Evolutionary conservation across 257 asterid genomes (phyloP).

Genomic region (Salvia rosmarinus): DNA sequence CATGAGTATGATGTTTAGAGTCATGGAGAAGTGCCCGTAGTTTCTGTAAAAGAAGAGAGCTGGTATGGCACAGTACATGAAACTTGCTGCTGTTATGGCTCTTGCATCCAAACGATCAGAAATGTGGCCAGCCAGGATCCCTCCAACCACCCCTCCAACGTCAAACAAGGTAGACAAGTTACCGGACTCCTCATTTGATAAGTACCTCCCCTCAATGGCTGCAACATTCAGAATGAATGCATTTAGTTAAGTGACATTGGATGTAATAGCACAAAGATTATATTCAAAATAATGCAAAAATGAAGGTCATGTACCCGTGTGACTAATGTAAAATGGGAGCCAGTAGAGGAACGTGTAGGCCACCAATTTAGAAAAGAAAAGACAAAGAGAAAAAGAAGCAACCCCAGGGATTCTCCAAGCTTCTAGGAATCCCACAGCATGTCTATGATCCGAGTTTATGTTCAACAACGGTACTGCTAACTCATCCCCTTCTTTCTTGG

Average conservation of each 20-base stretch:
- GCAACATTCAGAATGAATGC: slow-evolving; percentile 36
- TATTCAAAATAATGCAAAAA: not conserved
- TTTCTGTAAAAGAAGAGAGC: slow-evolving; percentile 82
- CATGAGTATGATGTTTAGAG: slow-evolving; percentile 72
- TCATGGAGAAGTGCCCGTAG: slow-evolving; percentile 79
- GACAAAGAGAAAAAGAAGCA: slow-evolving; percentile 86
- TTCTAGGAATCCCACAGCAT: slow-evolving; percentile 77
- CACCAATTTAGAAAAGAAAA: slow-evolving; percentile 89
- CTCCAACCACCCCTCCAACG: slow-evolving; percentile 94
- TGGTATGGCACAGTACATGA: slow-evolving; percentile 95
- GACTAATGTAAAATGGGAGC: slow-evolving; percentile 97
- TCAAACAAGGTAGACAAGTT: slow-evolving; percentile 87
- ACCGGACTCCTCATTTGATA: slow-evolving; percentile 79
- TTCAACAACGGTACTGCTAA: slow-evolving; percentile 57
- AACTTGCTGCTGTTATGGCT: slow-evolving; percentile 95
- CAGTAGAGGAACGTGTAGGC: slow-evolving; percentile 93
- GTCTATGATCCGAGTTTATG: slow-evolving; percentile 38
- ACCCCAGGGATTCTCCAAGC: slow-evolving; percentile 98
- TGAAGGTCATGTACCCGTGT: slow-evolving; percentile 62
- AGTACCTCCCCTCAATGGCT: slow-evolving; percentile 83
- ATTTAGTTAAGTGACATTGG: slow-evolving; percentile 20
- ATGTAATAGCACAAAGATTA: not conserved
- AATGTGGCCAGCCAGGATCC: slow-evolving; percentile 88
- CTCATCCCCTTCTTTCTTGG: slow-evolving; percentile 61
- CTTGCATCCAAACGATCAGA: slow-evolving; percentile 79